These are phyloP conservation scores for Acacia pycnantha DNA, from an alignment of 331 rosid species.

Conservation along the genomic window DNA sequence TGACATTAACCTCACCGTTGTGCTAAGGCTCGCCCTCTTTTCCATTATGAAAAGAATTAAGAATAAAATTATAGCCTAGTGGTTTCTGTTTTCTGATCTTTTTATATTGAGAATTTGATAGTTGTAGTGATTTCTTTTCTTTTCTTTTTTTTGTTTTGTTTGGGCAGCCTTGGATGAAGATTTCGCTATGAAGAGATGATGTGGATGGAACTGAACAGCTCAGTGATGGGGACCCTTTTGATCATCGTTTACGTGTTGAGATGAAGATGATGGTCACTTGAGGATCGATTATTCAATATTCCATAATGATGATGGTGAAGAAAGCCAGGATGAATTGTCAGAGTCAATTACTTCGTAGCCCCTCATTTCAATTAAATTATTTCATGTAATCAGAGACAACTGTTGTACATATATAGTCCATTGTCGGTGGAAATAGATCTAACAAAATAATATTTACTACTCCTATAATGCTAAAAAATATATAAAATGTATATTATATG, in stretches of 20 bases:
- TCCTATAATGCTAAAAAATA: background rate
- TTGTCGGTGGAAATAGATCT: background rate
- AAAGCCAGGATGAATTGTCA: background rate
- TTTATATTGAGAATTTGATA: background rate
- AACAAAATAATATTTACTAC: background rate
- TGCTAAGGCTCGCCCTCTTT: too few species aligned
- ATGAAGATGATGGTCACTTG: background rate
- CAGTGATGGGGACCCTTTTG: background rate
- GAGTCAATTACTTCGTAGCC: background rate
- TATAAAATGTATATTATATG: background rate
- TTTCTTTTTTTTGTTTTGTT: too few species aligned
- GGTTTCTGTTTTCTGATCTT: background rate
- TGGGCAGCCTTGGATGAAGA: constrained; percentile 12
- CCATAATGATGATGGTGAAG: background rate
- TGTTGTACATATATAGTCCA: background rate
- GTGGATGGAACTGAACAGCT: background rate
- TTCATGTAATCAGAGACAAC: background rate
- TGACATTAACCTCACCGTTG: accelerated
- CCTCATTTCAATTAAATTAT: background rate
- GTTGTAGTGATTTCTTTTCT: background rate
- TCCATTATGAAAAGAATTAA: too few species aligned
- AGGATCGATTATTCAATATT: background rate
- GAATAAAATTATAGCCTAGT: too few species aligned
- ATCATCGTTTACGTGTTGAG: background rate
- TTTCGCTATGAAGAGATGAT: background rate